These are phyloP conservation scores for Penicillium decumbens DNA, from an alignment of 2,329 filamentous ascomycete species.

Conservation along the genomic window DNA sequence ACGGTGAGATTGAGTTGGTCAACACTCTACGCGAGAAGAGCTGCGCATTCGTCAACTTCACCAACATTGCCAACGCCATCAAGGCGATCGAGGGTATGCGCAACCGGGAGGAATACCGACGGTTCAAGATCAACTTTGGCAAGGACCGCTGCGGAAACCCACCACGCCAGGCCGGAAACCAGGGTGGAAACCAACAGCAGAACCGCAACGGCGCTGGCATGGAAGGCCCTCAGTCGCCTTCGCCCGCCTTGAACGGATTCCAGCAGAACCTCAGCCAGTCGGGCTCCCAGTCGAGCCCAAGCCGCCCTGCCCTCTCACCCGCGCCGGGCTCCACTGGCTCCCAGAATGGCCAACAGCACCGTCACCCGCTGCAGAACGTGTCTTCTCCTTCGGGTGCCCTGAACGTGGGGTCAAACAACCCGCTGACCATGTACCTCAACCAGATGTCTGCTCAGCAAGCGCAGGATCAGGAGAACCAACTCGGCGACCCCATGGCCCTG, in stretches of 20 bases:
- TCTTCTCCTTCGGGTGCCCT: constrained; percentile 66
- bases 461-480: constrained; percentile 60
- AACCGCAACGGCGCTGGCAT: constrained; percentile 57
- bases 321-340: constrained; percentile 53
- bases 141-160: constrained; percentile 98
- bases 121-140: constrained; percentile 99
- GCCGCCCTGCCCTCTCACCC: constrained; percentile 50
- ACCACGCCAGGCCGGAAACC: constrained; percentile 71
- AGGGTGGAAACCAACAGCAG: constrained; percentile 50
- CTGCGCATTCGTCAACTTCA: constrained; percentile 99
- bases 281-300: constrained; percentile 58
- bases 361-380: constrained; percentile 53
- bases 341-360: constrained; percentile 55
- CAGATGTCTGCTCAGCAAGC: constrained; percentile 59
- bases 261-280: constrained; percentile 52
- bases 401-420: constrained; percentile 76
- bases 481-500: constrained; percentile 42
- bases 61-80: constrained; percentile 98
- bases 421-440: constrained; percentile 86
- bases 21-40: constrained; percentile 97
- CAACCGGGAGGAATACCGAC: constrained; percentile 90
- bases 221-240: constrained; percentile 53
- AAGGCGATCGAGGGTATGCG: constrained; percentile 97
- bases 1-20: constrained; percentile 94
- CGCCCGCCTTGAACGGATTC: constrained; percentile 54